Base-by-base conservation (phyloP, 2,329 filamentous ascomycete genomes). In the Hypomyces rosellus region DNA sequence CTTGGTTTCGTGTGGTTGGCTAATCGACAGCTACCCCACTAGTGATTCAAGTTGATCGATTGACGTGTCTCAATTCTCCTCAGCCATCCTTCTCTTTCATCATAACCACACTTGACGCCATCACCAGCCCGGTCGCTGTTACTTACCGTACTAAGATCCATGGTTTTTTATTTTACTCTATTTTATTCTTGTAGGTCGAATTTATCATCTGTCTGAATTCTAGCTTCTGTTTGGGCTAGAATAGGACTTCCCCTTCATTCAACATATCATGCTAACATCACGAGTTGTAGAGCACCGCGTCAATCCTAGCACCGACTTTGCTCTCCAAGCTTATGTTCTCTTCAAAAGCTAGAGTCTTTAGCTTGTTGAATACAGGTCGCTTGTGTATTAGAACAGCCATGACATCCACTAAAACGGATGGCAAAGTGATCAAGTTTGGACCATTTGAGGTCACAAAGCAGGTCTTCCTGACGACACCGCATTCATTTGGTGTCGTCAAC, bases 401-500 rank as follows among this genome's bases (percentile, higher is more conserved):
- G 65, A 61, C 64, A 43, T 57, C 59, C 15, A 59, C 65, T 30
- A 60, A 51, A 16, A 50, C 54, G 20, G 56, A 56, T 18, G 61
- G 53, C 4, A 54, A 49, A 45, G 51, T 33, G 20, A 66, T 92
- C 58, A 75, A 82, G 62, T 93, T 95, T 63, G 88, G 89, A 13
- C 78, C 84, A 8, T 91, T 87, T 63, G 74, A 87, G 52, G 86
- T 95, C 49, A 88, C 87, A 12, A 74, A 81, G 15, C 88, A 90
- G 87, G 89, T 96, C 73, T 97, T 97, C 74, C 81, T 95, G 69
- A 76, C 77, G 57, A 95, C 91, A 1, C 76, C 80, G 1, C 77
- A 86, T 61, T 88, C 85, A 59, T 96, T 90, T 72, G 90, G 89
- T 48, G 77, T 97, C 55, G 91, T 97, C 51, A 99, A 99, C 72